Conservation (phyloP, 805 yeast genomes). For the Komagataella phaffii region DNA sequence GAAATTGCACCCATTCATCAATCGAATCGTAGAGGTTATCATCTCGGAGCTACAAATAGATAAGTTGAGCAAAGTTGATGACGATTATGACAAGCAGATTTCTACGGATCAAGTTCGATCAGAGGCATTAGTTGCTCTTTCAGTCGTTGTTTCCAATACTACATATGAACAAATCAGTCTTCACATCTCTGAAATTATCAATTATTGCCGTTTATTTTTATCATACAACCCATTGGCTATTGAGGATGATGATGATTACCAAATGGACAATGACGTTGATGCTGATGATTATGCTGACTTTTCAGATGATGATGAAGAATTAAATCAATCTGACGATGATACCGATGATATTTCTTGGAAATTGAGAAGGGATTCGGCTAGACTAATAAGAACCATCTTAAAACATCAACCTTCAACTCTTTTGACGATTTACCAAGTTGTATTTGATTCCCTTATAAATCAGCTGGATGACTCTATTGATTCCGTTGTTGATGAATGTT, state of each 20-base stretch:
- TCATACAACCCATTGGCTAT: not conserved
- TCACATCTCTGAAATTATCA: not conserved
- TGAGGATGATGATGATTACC: constrained; percentile 19
- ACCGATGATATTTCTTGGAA: constrained; percentile 42
- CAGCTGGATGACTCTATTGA: not conserved
- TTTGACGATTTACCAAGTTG: not conserved
- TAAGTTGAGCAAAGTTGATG: constrained; percentile 10
- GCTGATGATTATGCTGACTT: constrained; percentile 9
- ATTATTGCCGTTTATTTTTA: not conserved
- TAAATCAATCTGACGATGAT: constrained; percentile 7
- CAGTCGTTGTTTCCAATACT: not conserved
- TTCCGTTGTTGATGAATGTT: constrained; percentile 9
- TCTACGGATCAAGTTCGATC: constrained; percentile 11
- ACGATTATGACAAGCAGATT: constrained; percentile 7
- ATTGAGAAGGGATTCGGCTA: constrained; percentile 38
- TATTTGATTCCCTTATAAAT: not conserved
- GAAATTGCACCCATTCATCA: not conserved
- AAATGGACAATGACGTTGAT: constrained; percentile 9
- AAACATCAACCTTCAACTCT: constrained; percentile 17
- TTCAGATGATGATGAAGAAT: constrained; percentile 14
- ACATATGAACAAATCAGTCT: not conserved
- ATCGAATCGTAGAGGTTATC: not conserved
- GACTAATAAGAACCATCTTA: constrained; percentile 25
- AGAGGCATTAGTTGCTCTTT: constrained; percentile 1
- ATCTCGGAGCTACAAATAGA: not conserved